phyloP scores from a whole-genome alignment of 371 early-diverging fungal genomes.

The Sporodiniella umbellata region DNA sequence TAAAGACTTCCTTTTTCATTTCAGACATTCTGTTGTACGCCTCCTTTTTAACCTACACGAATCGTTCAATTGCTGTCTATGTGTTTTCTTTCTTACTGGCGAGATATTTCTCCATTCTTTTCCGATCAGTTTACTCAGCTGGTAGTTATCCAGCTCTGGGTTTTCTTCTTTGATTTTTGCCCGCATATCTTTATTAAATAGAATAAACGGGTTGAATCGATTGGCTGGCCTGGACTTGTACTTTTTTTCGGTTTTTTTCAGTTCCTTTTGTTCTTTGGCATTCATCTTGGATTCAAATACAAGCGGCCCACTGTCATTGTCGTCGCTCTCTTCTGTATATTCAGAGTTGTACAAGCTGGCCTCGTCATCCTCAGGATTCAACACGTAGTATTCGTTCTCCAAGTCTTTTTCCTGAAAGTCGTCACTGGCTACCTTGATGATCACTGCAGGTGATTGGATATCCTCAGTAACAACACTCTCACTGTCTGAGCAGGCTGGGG shows the following conservation, averaged over 20 bases:
- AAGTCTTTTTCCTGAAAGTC: neutral
- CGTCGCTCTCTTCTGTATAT: neutral
- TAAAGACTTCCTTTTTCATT: conserved; percentile 5
- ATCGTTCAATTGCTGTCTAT: neutral
- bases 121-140: conserved; percentile 10
- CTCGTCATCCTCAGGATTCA: neutral
- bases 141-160: conserved; percentile 4
- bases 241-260: neutral
- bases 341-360: too few relatives aligned
- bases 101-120: conserved; percentile 13
- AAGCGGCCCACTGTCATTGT: neutral
- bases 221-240: conserved; percentile 5
- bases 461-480: too few relatives aligned
- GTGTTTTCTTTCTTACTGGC: conserved; percentile 1
- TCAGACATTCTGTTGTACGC: conserved; percentile 3
- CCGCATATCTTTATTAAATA: conserved; percentile 17
- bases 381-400: neutral
- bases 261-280: neutral
- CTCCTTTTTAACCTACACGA: conserved; percentile 6
- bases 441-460: too few relatives aligned
- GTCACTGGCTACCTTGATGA: too few relatives aligned
- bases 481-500: too few relatives aligned
- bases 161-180: conserved; percentile 1
- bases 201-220: conserved; percentile 20
- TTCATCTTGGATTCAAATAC: neutral